phyloP scores from a whole-genome alignment of 805 yeast genomes.

The Teunomyces barrocoloradensis region DNA sequence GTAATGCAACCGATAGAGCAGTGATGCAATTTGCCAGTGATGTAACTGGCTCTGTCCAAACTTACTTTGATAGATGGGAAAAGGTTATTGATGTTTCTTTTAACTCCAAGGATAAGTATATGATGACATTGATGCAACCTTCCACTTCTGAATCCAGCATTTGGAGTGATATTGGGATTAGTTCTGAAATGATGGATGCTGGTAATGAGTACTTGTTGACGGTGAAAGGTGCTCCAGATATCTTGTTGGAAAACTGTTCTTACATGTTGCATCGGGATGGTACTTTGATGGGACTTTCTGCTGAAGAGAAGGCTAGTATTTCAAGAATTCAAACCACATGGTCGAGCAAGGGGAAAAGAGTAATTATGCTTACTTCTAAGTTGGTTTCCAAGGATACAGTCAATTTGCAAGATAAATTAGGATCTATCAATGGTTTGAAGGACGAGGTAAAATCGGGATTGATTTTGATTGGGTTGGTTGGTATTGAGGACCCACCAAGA shows the following conservation, averaged over 20 bases:
- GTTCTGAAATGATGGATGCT: conserved; percentile 6
- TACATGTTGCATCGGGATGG: conserved; percentile 13
- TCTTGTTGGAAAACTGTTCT: conserved; percentile 31
- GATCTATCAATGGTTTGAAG: conserved; percentile 12
- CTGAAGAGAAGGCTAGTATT: conserved; percentile 14
- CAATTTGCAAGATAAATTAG: conserved; percentile 11
- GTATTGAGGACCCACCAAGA: conserved; percentile 45
- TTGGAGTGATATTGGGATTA: conserved; percentile 12
- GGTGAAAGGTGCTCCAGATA: conserved; percentile 49
- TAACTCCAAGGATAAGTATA: conserved; percentile 47
- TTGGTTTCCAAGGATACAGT: conserved; percentile 14
- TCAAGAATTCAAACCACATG: conserved; percentile 28
- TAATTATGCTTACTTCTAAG: conserved; percentile 26
- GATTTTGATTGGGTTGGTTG: conserved; percentile 37
- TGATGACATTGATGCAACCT: conserved; percentile 32
- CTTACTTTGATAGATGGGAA: conserved; percentile 17
- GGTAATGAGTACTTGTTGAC: conserved; percentile 19
- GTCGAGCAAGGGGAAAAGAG: conserved; percentile 39
- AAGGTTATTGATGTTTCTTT: conserved; percentile 34
- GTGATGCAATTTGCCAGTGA: conserved; percentile 33
- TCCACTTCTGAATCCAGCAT: conserved; percentile 4
- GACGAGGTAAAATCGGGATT: conserved; percentile 16
- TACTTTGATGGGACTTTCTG: conserved; percentile 17
- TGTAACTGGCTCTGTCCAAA: conserved; percentile 8
- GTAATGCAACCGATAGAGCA: conserved; percentile 52